These are phyloP conservation scores for Venturia asperata DNA, from an alignment of 2,329 filamentous ascomycete species.

Conservation along the genomic window DNA sequence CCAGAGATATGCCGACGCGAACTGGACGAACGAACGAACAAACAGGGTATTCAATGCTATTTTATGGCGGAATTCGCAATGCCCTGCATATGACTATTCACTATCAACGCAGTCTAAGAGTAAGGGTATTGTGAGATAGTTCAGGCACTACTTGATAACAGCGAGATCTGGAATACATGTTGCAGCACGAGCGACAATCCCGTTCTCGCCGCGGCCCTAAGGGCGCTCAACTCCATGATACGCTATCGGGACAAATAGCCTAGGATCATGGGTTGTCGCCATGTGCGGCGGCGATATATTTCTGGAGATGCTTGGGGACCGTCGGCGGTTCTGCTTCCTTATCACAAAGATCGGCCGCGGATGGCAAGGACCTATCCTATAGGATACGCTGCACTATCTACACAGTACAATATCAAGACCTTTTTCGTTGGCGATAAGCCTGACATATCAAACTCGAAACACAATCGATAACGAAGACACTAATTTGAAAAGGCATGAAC, in stretches of 20 bases:
- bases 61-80: not conserved
- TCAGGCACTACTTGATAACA: not conserved
- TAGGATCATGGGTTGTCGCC: not conserved
- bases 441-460: too few relatives aligned
- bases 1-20: slow-evolving; percentile 1
- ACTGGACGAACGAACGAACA: not conserved
- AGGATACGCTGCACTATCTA: not conserved
- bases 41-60: not conserved
- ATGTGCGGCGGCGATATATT: not conserved
- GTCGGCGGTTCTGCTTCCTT: not conserved
- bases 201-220: not conserved
- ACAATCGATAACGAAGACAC: too few relatives aligned
- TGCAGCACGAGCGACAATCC: not conserved
- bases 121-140: not conserved
- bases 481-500: too few relatives aligned
- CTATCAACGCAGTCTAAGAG: not conserved
- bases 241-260: not conserved
- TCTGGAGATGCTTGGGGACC: not conserved
- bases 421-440: too few relatives aligned
- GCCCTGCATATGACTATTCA: not conserved
- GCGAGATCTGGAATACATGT: not conserved
- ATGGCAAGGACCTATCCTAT: not conserved
- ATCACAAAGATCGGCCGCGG: not conserved
- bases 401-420: too few relatives aligned
- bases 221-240: not conserved